Evolutionary conservation across 768 basidiomycete genomes (phyloP).

Genomic region (Russula ochroleuca): DNA sequence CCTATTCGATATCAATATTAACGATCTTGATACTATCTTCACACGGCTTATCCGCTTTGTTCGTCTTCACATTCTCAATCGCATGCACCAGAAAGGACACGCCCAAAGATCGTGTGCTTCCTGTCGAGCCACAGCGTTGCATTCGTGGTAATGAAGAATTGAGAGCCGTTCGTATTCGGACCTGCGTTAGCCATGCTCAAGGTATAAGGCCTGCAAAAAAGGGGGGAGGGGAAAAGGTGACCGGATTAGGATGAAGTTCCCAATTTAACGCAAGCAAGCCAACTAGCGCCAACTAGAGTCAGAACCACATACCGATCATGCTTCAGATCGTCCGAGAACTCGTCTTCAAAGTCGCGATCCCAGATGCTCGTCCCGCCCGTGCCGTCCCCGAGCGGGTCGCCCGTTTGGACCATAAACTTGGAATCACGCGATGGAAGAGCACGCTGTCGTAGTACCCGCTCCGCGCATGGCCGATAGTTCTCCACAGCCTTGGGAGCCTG

Average conservation of each 20-base stretch:
- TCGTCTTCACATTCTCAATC: conserved; percentile 87
- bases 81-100: conserved; percentile 80
- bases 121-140: conserved; percentile 91
- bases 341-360: conserved; percentile 88
- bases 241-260: neutral
- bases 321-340: conserved; percentile 82
- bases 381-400: conserved; percentile 91
- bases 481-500: conserved; percentile 94
- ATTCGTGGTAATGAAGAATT: conserved; percentile 97
- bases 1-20: conserved; percentile 66
- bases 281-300: no score
- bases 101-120: conserved; percentile 91
- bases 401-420: conserved; percentile 98
- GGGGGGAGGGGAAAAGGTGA: no score
- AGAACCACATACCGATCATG: conserved; percentile 69
- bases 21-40: conserved; percentile 93
- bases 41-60: conserved; percentile 82
- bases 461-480: conserved; percentile 89
- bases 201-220: conserved; percentile 71
- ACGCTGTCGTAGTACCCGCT: conserved; percentile 90
- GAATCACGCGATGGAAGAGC: conserved; percentile 95
- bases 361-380: conserved; percentile 90
- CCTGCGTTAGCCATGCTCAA: conserved; percentile 96
- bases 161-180: conserved; percentile 86
- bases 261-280: neutral